Evolutionary conservation across 2,329 filamentous ascomycete species (phyloP).

Genomic region (Clonostachys rosea): DNA sequence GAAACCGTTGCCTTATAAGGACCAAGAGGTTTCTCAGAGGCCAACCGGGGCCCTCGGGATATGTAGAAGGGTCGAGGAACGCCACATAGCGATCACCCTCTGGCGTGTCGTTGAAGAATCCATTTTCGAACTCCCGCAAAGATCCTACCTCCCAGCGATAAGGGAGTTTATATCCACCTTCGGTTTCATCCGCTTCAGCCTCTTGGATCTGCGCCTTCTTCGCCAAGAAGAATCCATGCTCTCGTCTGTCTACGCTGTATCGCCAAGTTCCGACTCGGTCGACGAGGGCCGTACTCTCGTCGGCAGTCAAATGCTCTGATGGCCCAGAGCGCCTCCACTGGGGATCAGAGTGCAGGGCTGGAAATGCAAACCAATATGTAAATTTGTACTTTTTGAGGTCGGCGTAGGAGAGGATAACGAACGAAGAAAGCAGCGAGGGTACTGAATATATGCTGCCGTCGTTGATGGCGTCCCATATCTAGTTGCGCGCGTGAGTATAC

Average conservation of each 20-base stretch:
- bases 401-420: conserved; percentile 85
- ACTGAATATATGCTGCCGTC: conserved; percentile 96
- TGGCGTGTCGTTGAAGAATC: conserved; percentile 74
- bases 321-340: conserved; percentile 65
- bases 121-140: conserved; percentile 74
- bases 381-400: conserved; percentile 98
- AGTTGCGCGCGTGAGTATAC: neutral
- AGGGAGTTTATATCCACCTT: conserved; percentile 41
- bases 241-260: conserved; percentile 73
- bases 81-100: conserved; percentile 76
- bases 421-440: conserved; percentile 85
- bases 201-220: conserved; percentile 58
- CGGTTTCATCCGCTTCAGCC: conserved; percentile 42
- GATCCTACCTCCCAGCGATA: conserved; percentile 76
- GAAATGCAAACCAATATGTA: conserved; percentile 97
- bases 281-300: conserved; percentile 75
- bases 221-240: conserved; percentile 94
- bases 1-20: conserved; percentile 77
- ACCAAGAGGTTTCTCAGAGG: conserved; percentile 85
- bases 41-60: conserved; percentile 84
- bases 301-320: conserved; percentile 50
- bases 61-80: conserved; percentile 92
- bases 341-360: conserved; percentile 84
- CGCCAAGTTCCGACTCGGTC: conserved; percentile 85
- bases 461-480: conserved; percentile 97